Conservation (phyloP, 176 grass and related monocot species). For the Musa acuminata region DNA sequence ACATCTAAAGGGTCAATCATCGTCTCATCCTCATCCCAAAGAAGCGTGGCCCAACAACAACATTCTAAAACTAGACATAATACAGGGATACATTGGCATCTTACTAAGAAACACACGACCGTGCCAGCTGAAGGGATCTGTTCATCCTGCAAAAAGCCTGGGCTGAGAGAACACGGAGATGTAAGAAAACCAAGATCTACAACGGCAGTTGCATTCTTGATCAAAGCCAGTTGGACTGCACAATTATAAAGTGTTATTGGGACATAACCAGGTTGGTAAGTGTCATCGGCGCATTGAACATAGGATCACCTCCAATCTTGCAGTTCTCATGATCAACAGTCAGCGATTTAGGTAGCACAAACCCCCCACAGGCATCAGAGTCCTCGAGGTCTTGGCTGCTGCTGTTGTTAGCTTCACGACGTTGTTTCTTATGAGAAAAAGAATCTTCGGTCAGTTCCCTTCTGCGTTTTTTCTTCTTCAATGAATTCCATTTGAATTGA, state of each 20-base stretch:
- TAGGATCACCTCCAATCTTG: constrained; percentile 47
- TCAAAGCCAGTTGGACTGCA: not conserved
- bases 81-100: no score
- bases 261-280: constrained; percentile 72
- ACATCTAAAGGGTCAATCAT: not conserved
- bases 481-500: constrained; percentile 46
- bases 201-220: constrained; percentile 18
- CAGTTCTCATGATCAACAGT: constrained; percentile 47
- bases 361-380: constrained; percentile 33
- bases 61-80: no score
- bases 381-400: constrained; percentile 31
- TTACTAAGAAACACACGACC: not conserved
- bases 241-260: constrained; percentile 28
- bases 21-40: constrained; percentile 5
- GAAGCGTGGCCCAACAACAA: no score
- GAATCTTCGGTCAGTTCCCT: constrained; percentile 21
- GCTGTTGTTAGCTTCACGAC: constrained; percentile 44
- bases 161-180: constrained; percentile 35
- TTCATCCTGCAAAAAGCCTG: not conserved
- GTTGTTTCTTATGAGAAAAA: constrained; percentile 27
- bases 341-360: constrained; percentile 32
- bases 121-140: not conserved
- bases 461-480: constrained; percentile 44
- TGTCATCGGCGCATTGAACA: constrained; percentile 31
- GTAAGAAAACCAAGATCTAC: constrained; percentile 57